Conservation (phyloP, 1,284 basidiomycete genomes). For the Leccinum pachyderme region DNA sequence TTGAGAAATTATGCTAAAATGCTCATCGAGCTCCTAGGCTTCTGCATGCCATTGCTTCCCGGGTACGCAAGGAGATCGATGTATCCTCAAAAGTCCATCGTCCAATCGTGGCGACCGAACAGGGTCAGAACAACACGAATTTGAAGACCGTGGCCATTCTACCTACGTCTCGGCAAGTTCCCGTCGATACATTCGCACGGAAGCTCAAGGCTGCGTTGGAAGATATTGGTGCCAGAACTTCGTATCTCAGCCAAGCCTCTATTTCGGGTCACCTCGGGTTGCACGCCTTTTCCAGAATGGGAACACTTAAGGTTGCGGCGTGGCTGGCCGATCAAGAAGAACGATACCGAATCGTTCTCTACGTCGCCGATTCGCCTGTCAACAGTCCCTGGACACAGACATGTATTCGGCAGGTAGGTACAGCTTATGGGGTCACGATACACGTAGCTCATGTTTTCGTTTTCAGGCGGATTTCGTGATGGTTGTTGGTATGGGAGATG, state of each 20-base stretch:
- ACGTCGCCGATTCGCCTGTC: constrained; percentile 91
- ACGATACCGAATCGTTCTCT: constrained; percentile 86
- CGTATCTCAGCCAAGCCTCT: constrained; percentile 88
- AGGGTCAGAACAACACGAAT: constrained; percentile 83
- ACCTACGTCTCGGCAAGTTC: constrained; percentile 79
- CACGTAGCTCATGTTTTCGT: constrained; percentile 7
- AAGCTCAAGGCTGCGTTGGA: constrained; percentile 88
- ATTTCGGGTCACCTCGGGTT: constrained; percentile 87
- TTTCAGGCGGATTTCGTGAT: constrained; percentile 90
- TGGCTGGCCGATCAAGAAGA: constrained; percentile 97
- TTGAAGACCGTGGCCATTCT: constrained; percentile 91
- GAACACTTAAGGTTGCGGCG: constrained; percentile 88
- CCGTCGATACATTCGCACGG: constrained; percentile 83
- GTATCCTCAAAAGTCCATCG: constrained; percentile 47
- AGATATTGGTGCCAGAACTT: constrained; percentile 81
- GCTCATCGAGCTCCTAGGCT: constrained; percentile 46
- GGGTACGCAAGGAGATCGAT: constrained; percentile 83
- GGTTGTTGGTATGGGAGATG: constrained; percentile 93
- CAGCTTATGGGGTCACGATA: background rate
- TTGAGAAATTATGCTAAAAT: background rate
- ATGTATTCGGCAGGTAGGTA: constrained; percentile 82
- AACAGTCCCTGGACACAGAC: constrained; percentile 97
- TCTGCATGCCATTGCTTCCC: constrained; percentile 88
- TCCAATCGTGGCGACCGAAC: constrained; percentile 49
- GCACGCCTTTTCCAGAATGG: constrained; percentile 92